Evolutionary conservation across 192 early-diverging fungal genomes (phyloP), one percentile per base, ranked within the genome.

Genomic region (Entomortierella parvispora): DNA sequence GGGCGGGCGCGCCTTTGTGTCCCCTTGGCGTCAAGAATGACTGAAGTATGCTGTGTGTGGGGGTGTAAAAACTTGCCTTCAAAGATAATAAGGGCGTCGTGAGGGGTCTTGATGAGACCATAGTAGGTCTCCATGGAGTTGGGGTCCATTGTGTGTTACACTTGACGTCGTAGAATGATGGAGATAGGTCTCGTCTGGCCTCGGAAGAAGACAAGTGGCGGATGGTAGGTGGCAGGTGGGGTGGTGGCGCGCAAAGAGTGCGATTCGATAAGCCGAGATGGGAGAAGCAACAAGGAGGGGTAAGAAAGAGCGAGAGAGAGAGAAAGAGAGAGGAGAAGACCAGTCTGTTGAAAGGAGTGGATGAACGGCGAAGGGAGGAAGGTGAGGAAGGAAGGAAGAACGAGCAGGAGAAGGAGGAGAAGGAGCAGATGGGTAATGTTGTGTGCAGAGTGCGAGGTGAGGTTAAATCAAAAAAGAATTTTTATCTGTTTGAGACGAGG

Each of bases 41-140:
- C n/a, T n/a, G n/a, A n/a, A n/a, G n/a, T n/a, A n/a, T n/a, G n/a
- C n/a, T n/a, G n/a, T n/a, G n/a, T n/a, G n/a, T n/a, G n/a, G n/a
- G n/a, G n/a, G n/a, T n/a, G n/a, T n/a, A n/a, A n/a, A n/a, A n/a
- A 77, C 65, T 77, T 77, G 65, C 74, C 74, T 83, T 97, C 95
- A 70, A 97, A 95, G 42, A 97, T 79, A 29, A 95, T 82, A 48
- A 97, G 83, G 3, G 94, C 95, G 62, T 97, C 95, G 62, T 94
- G 91, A 58, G 92, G 90, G 12, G 94, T 88, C 81, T 93, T 91
- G 58, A 96, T 89, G 56, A 90, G 90, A 54, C 94, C 95, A 82
- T 87, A 89, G 70, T 91, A 95, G 29, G 92, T 91, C 79, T 93
- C 92, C 90, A 94, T 90, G 48, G 71, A 75, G 42, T 82, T 85